phyloP scores from a whole-genome alignment of 345 rosid genomes.

The Bruguiera sexangula region DNA sequence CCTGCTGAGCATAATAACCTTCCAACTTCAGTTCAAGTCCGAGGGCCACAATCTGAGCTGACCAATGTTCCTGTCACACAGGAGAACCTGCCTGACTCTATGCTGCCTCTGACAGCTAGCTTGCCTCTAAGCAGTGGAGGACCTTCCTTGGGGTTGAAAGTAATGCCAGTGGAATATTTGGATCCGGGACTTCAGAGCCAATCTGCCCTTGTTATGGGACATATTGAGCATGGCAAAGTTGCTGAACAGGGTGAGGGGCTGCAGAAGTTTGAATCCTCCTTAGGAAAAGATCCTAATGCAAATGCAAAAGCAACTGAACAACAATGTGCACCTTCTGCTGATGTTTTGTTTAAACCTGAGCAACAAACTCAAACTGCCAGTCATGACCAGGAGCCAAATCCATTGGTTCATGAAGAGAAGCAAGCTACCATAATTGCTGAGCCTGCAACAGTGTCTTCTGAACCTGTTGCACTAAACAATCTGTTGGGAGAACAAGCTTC shows the following conservation, averaged over 20 bases:
- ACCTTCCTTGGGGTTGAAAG: slow-evolving; percentile 24
- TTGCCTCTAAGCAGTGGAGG: slow-evolving; percentile 27
- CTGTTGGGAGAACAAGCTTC: slow-evolving; percentile 21
- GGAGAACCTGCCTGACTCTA: slow-evolving; percentile 28
- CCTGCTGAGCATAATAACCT: slow-evolving; percentile 24
- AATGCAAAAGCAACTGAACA: slow-evolving; percentile 27
- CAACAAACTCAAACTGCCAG: slow-evolving; percentile 28
- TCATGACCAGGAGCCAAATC: slow-evolving; percentile 25
- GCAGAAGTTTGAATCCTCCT: slow-evolving; percentile 28
- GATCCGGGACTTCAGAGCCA: slow-evolving; percentile 32
- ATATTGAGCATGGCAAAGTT: slow-evolving; percentile 18
- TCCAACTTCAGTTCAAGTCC: slow-evolving; percentile 23
- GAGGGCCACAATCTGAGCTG: slow-evolving; percentile 17
- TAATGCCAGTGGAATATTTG: slow-evolving; percentile 10
- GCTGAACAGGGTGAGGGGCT: slow-evolving; percentile 23
- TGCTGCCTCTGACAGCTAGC: slow-evolving; percentile 22
- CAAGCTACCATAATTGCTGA: slow-evolving; percentile 20
- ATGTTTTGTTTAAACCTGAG: slow-evolving; percentile 27
- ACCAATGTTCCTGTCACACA: slow-evolving; percentile 12
- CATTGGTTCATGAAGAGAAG: slow-evolving; percentile 15
- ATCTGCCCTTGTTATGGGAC: slow-evolving; percentile 21
- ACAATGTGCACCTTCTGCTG: slow-evolving; percentile 21
- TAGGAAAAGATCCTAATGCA: slow-evolving; percentile 20
- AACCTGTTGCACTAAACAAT: slow-evolving; percentile 24
- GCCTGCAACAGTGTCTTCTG: slow-evolving; percentile 15